Base-by-base conservation (phyloP, 257 asterid species). In the Leonotis leonurus region DNA sequence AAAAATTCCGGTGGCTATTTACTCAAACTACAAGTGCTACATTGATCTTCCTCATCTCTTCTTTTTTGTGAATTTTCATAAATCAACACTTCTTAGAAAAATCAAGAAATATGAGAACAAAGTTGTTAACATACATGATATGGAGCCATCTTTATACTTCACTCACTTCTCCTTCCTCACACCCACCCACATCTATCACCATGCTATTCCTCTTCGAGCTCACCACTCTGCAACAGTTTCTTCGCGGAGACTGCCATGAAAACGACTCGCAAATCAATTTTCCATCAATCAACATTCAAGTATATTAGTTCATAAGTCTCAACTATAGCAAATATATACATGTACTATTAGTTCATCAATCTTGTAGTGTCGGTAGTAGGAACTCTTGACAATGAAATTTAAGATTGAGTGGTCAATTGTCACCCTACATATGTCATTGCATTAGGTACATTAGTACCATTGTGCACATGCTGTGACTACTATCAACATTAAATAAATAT, bases 151-250 rank as follows among this genome's bases (percentile, higher is more conserved):
- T 56, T 65, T 66, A 67, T 67, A 78, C 74, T 79, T 75, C 84
- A 65, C 83, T 83, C 16, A 83, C 70, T 74, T 90, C 96, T 48
- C 74, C 95, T 60, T 83, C 97, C 52, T 64, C 60, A 62, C 96
- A 90, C 37, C 68, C 56, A 6, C 97, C 95, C 24, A 90, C 96
- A 40, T 85, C 93, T 8, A 87, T 61, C 54, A 41, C 81, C 85
- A 90, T 25, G 62, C 70, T 69, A 25, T 74, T 78, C 72, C 60
- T 72, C 16, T 71, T 70, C 27, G 88, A 75, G 40, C 77, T 73
- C 14, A 77, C 11, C 11, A 90, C 73, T 60, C 89, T 68, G 83
- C 97, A 90, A 71, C 97, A 90, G 35, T 83, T 90, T 74, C 97
- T 84, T 70, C 95, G 70, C 4, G 95, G 93, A 44, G 96, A 85